Evolutionary conservation across 2,329 filamentous ascomycete genomes (phyloP), one percentile per base, ranked within the genome.

Genomic region (Fusarium armeniacum): DNA sequence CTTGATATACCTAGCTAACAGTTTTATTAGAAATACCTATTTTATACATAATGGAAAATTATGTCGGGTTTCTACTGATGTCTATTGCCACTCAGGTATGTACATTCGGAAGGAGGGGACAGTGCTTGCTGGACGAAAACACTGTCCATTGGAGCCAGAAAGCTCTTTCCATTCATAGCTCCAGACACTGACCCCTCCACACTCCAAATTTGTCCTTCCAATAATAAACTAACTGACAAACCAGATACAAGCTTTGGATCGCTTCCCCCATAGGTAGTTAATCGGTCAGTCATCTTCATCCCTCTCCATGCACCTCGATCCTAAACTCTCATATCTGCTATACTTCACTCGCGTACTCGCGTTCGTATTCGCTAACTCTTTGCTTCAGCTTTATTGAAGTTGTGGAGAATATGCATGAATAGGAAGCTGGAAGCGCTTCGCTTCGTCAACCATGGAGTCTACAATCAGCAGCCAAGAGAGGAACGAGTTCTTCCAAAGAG

Each of bases 401-500:
- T 53, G 69, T 67, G 69, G 64, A 63, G 63, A 74, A 58, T 35
- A 75, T 76, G 73, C 62, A 46, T 45, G 45, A 53, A 51, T 73
- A 73, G 60, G 52, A 49, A 53, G 52, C 49, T 32, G 28, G 67
- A 65, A 67, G 61, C 67, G 49, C 50, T 66, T 69, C 45, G 62
- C 62, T 73, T 71, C 61, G 49, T 43, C 47, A 62, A 65, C 58
- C 51, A 78, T 77, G 75, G 71, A 77, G 51, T 67, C 73, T 44
- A 67, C 66, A 51, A 26, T 69, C 9, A 70, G 54, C 33, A 63
- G 59, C 28, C 70, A 71, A 47, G 70, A 74, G 47, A 72, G 76
- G 61, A 78, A 77, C 26, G 75, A 73, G 57, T 71, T 78, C 55
- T 79, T 79, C 61, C 77, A 78, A 62, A 75, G 63, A 60, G 77